Evolutionary conservation across 768 basidiomycete genomes (phyloP), one percentile per base, ranked within the genome.

Genomic region (Lactarius indigo): DNA sequence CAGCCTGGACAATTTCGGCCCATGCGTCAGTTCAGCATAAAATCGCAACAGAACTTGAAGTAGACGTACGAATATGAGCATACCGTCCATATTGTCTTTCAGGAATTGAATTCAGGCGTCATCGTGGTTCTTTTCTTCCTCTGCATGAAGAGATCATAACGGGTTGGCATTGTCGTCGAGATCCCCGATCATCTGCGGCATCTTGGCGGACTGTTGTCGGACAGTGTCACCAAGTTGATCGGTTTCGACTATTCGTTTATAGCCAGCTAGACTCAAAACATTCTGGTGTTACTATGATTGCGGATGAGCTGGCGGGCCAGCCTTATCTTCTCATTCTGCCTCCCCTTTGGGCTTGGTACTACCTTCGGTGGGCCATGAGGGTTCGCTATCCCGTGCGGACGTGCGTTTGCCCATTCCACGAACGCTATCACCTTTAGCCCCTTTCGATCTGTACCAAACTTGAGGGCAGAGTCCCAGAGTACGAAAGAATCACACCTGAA

Each of bases 121-220:
- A 8, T 47, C 44, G 44, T 47, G 44, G 44, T n/a, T 47, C 20
- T 47, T 47, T 47, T 20, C 44, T 47, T 47, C 44, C 20, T 47
- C 12, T 10, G 77, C 64, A 66, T 79, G 80, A 5, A 77, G 69
- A 7, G 76, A 76, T 79, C 79, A 80, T 28, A 81, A 72, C 26
- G 74, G 74, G 33, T 75, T 74, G 3, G 78, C 78, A 30, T 77
- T 76, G 52, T 78, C 78, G 70, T 77, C 76, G 60, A 77, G 75
- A 31, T 64, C 63, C 20, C 42, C 42, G n/a, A 44, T 20, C 42
- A 44, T 44, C 42, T 20, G 42, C 18, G 42, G 42, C 20, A 44
- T 7, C n/a, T n/a, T 8, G 18, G 42, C 42, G 42, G 42, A 44
- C 42, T 44, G 42, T 8, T 20, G 42, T 20, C 42, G 18, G n/a